A percentile compares a stretch with the other conserved stretches of the same genome.
Conservation (phyloP, 2,329 filamentous ascomycete genomes). For the Fusarium agapanthi region DNA sequence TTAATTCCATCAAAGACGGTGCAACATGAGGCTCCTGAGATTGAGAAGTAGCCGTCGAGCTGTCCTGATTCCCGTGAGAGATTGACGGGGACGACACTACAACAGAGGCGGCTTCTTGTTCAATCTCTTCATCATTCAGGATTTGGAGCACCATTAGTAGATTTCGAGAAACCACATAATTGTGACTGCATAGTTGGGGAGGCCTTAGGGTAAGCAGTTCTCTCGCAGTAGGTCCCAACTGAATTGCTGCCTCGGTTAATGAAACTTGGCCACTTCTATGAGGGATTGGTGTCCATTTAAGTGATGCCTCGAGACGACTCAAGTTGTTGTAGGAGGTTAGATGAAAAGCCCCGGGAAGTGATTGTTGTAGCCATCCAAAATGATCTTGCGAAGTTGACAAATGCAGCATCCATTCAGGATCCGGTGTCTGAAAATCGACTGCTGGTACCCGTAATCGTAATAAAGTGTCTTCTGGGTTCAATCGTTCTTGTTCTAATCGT, state of each 20-base stretch:
- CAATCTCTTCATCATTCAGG: conserved; percentile 37
- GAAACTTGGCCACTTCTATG: background rate
- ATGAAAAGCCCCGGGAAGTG: background rate
- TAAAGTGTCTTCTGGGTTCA: conserved; percentile 38
- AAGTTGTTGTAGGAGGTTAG: background rate
- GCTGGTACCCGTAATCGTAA: conserved; percentile 43
- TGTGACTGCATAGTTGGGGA: conserved; percentile 22
- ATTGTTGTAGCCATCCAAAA: conserved; percentile 37
- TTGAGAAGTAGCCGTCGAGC: background rate
- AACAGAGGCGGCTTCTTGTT: conserved; percentile 2
- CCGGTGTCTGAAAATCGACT: conserved; percentile 40
- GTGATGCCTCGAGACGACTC: conserved; percentile 16
- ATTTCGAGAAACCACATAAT: conserved; percentile 11
- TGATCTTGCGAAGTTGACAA: conserved; percentile 36
- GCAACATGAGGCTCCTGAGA: background rate
- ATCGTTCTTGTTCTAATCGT: conserved; percentile 42
- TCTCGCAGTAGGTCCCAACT: background rate
- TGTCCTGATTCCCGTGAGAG: background rate
- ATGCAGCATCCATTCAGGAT: conserved; percentile 35
- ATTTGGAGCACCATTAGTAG: conserved; percentile 18
- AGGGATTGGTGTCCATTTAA: conserved; percentile 41
- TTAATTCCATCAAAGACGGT: background rate
- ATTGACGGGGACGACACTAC: too few relatives aligned
- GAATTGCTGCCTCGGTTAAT: conserved; percentile 23
- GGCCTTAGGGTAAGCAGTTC: conserved; percentile 22